Evolutionary conservation across 202 grass and related monocot genomes (phyloP), one percentile per base, ranked within the genome.

Genomic region (Setaria viridis): DNA sequence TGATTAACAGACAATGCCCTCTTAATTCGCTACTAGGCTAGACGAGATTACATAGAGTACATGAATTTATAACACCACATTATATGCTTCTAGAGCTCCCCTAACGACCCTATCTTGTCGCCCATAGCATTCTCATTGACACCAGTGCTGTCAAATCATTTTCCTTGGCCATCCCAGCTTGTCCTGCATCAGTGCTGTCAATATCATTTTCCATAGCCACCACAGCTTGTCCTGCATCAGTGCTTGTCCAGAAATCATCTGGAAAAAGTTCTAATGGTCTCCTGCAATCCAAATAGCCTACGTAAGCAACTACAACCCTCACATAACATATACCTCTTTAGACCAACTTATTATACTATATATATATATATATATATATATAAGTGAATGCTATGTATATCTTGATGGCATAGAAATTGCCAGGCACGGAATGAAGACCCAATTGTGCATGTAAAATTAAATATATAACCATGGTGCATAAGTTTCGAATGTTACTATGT

Each of bases 251-350:
- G 13, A 41, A 69, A 43, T 69, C 66, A 69, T 69, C 17, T 42
- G 66, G 66, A 43, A 69, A 68, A 69, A 69, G 66, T 19, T 69
- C 37, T 11, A 69, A 7, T 69, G 37, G 66, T 11, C 17, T 69
- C 17, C 17, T n/a, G 37, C 37, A 11, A 17, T 19, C 33, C 2
- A 67, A 37, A 9, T 67, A 1, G 3, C 2, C 15, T 65, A 34
- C 2, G 15, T 65, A 65, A 65, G 62, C 32, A 37, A 66, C 2
- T 56, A 56, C 53, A 20, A 56, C 5, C 17, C 6, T 56, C 6
- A 7, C 17, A 56, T 54, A 41, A 41, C 6, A 41, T 41, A 41
- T 41, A 41, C 39, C 39, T 41, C 39, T 41, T 41, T 41, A 4
- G 39, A 41, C 39, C 39, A 16, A 53, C 13, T 4, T 15, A 53